Base-by-base conservation (phyloP, 2,329 filamentous ascomycete genomes). In the Stagonosporopsis cucurbitacearum region DNA sequence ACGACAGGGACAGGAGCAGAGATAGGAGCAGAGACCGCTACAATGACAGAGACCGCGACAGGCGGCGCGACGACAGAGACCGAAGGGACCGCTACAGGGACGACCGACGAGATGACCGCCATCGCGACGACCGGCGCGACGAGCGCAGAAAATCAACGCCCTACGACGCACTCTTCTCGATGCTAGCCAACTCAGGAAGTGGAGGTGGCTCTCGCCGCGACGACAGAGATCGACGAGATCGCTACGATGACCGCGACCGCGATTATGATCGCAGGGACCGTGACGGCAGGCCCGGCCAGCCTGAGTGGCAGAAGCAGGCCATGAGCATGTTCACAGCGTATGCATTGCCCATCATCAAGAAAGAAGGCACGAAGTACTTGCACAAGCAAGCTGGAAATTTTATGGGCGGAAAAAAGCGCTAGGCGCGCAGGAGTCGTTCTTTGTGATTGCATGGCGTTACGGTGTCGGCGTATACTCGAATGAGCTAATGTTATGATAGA, bases 271-370 rank as follows among this genome's bases (percentile, higher is more conserved):
- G 43, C 48, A 54, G 64, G n/a, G 55, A 58, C 15, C 50, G 62
- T 33, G 45, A 58, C 3, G 50, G 58, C 30, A 65, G 64, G 9
- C 11, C 47, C 11, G 61, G 59, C 12, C 59, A 64, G 50, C 65
- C 62, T 0, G 59, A 68, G 42, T 74, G 71, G 71, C 68, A 74
- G 60, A 63, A 59, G 33, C 62, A 74, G 50, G 71, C 69, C 1
- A 61, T 70, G 60, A 55, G 59, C 43, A 67, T 73, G 65, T 74
- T 74, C 54, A 70, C 64, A 39, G 57, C 68, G 12, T 74, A 74
- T 36, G 71, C 71, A 2, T 49, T 74, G 23, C 71, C 71, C 0
- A 60, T 70, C 6, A 73, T 74, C 59, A 74, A 74, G 59, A 62
- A 60, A 6, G 69, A 74, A 50, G 71, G 71, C 5, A 63, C 61